Evolutionary conservation across 1,284 basidiomycete genomes (phyloP).

Genomic region (Rhizoctonia solani): DNA sequence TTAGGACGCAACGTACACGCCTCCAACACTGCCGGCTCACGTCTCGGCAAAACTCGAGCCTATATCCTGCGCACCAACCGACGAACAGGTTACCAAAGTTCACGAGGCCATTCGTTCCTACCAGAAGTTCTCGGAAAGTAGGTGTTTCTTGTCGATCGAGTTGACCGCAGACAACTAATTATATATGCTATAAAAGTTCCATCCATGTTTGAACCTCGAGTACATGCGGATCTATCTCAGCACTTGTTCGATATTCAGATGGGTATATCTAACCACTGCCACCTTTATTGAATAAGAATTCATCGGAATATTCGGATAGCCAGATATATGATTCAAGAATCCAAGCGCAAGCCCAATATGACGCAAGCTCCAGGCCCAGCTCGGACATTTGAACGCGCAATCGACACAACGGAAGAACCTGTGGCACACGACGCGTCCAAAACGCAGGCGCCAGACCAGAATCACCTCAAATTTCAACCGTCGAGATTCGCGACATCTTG

Average conservation of each 20-base stretch:
- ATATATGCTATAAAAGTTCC: background rate
- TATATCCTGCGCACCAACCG: background rate
- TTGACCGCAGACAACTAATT: background rate
- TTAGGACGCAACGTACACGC: background rate
- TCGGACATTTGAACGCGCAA: no score
- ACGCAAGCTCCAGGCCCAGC: no score
- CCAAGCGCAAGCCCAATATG: no score
- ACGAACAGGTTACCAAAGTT: constrained; percentile 4
- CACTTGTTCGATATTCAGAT: constrained; percentile 6
- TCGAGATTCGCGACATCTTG: no score
- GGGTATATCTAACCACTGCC: background rate
- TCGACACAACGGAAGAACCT: no score
- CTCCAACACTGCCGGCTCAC: constrained; percentile 12
- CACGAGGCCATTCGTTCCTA: constrained; percentile 1
- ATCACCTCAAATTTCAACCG: no score
- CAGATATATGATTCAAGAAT: no score
- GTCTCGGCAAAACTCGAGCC: background rate
- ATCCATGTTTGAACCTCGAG: background rate
- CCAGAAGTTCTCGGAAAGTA: constrained; percentile 4
- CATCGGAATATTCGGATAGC: background rate
- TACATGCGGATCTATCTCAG: background rate
- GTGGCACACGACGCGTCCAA: no score
- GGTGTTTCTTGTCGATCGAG: background rate
- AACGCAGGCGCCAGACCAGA: no score
- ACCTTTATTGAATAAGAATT: background rate